phyloP scores from a whole-genome alignment of 202 grass and related monocot genomes.

The Panicum hallii region DNA sequence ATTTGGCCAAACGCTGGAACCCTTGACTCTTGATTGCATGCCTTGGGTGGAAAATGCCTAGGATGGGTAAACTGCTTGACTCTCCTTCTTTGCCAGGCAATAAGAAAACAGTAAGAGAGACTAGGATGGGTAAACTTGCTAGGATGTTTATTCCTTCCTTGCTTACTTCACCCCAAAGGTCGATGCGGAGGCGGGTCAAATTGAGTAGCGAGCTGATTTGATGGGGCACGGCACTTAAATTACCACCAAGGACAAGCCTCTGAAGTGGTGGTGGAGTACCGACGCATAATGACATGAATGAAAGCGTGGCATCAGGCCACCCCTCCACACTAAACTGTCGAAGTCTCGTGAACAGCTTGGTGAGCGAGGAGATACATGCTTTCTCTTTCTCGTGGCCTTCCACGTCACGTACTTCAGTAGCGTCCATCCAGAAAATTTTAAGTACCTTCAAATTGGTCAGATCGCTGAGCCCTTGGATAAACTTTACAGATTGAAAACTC shows the following conservation, averaged over 20 bases:
- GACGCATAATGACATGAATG: background rate
- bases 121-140: background rate
- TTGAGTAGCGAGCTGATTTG: background rate
- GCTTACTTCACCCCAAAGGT: background rate
- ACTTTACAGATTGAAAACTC: background rate
- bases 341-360: background rate
- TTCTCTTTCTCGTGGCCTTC: background rate
- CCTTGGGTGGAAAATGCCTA: background rate
- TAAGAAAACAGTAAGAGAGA: background rate
- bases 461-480: background rate
- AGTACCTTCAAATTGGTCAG: conserved; percentile 15
- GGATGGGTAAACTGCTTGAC: no score
- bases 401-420: background rate
- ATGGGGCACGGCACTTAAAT: background rate
- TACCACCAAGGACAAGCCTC: background rate
- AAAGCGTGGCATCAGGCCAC: background rate
- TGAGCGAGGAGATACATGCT: background rate
- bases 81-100: background rate
- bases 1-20: background rate
- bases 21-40: background rate
- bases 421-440: rapidly evolving
- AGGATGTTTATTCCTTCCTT: background rate
- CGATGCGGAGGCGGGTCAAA: background rate
- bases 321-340: background rate
- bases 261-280: background rate